Conservation (phyloP, 768 basidiomycete genomes). For the Daedalea quercina region DNA sequence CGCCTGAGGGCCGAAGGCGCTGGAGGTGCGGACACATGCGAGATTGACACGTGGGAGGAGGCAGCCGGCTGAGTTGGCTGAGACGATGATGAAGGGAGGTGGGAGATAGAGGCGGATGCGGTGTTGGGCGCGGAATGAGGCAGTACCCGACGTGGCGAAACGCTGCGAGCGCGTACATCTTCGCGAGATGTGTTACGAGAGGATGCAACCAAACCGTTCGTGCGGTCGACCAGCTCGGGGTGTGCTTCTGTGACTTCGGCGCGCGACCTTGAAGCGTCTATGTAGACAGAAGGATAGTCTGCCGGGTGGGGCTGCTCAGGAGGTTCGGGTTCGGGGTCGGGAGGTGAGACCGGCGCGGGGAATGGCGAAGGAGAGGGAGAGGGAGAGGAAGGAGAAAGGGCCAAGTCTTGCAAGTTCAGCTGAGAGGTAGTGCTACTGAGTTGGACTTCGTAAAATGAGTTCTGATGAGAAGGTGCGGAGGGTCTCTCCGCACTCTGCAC, state of each 20-base stretch:
- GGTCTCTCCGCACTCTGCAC: no score
- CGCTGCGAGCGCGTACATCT: constrained; percentile 6
- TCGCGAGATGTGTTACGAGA: constrained; percentile 9
- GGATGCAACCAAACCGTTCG: not conserved
- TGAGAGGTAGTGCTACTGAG: constrained; percentile 18
- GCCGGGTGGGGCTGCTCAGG: constrained; percentile 8
- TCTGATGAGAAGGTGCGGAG: constrained; percentile 14
- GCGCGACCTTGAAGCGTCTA: constrained; percentile 10
- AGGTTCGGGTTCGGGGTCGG: no score
- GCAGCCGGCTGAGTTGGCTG: constrained; percentile 22
- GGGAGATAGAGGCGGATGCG: constrained; percentile 19
- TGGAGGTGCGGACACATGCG: constrained; percentile 9
- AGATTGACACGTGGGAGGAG: constrained; percentile 9
- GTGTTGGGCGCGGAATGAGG: constrained; percentile 2
- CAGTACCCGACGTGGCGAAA: constrained; percentile 4
- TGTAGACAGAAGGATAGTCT: constrained; percentile 15
- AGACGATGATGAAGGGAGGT: constrained; percentile 27
- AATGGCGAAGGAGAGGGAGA: no score
- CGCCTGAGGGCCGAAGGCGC: constrained; percentile 18
- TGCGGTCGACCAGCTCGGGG: not conserved
- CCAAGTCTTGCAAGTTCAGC: not conserved
- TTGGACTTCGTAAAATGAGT: constrained; percentile 18
- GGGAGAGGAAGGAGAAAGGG: not conserved
- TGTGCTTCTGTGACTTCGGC: constrained; percentile 1
- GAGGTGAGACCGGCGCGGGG: constrained; percentile 8